A percentile compares a stretch with the other conserved stretches of the same genome.
Evolutionary conservation across 306 rosid genomes (phyloP).

Genomic region (Citrullus colocynthis): DNA sequence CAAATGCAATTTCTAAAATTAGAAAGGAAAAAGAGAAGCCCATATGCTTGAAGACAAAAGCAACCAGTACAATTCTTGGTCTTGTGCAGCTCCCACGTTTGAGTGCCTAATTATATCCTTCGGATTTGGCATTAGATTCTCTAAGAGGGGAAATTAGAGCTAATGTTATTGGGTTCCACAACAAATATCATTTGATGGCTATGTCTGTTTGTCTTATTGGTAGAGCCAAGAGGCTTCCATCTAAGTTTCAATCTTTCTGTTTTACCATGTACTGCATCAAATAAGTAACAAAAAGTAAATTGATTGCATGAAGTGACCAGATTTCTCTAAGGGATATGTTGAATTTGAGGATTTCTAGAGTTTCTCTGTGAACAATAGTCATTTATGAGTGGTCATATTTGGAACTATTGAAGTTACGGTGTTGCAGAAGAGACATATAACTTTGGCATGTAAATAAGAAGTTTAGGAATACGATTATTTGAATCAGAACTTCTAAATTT

Average conservation of each 20-base stretch:
- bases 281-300: background rate
- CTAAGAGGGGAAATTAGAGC: background rate
- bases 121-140: constrained; percentile 1
- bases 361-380: background rate
- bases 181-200: background rate
- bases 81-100: background rate
- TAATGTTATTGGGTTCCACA: background rate
- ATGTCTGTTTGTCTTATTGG: background rate
- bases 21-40: background rate
- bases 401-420: background rate
- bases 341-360: no score
- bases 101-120: background rate
- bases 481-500: background rate
- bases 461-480: background rate
- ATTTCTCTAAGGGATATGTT: background rate
- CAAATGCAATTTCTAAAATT: background rate
- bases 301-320: background rate
- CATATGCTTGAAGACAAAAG: background rate
- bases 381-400: background rate
- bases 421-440: no score
- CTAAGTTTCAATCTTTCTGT: background rate
- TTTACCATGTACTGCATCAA: background rate
- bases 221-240: background rate
- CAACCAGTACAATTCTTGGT: background rate
- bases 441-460: background rate